Conservation (phyloP, 148 eudicot species). For the Diospyros lotus region DNA sequence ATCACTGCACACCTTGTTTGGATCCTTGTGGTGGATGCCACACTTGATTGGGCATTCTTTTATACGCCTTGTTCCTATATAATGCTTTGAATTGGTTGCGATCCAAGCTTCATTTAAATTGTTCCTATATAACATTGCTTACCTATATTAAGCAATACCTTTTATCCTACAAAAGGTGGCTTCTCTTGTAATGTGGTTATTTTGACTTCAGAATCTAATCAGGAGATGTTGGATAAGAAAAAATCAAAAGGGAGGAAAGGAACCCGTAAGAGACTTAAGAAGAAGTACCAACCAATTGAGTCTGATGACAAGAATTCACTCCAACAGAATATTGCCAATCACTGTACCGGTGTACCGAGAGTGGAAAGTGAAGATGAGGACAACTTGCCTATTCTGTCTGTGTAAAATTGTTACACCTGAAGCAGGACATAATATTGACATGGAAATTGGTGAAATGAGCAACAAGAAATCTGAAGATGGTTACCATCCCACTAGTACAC, state of each 20-base stretch:
- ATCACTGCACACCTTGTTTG: not conserved
- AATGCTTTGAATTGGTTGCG: no score
- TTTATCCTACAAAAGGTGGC: not conserved
- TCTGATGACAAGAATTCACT: constrained; percentile 45
- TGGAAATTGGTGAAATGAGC: not conserved
- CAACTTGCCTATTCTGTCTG: constrained; percentile 37
- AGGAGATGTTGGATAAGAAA: constrained; percentile 23
- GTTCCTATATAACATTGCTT: not conserved
- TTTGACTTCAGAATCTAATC: constrained; percentile 27
- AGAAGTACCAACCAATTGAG: constrained; percentile 44
- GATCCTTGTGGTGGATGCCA: not conserved
- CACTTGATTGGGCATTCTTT: no score
- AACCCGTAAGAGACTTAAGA: constrained; percentile 41
- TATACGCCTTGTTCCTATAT: not conserved
- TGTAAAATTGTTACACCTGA: constrained; percentile 23
- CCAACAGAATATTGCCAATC: constrained; percentile 11
- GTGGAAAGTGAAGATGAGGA: constrained; percentile 59
- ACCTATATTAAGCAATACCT: not conserved
- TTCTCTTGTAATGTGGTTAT: not conserved
- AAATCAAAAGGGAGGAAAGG: constrained; percentile 25
- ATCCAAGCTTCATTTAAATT: not conserved
- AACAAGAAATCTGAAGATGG: constrained; percentile 6
- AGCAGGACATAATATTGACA: constrained; percentile 14
- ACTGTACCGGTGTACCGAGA: constrained; percentile 3
- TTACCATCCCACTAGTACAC: not conserved